These are phyloP conservation scores for Sanghuangporus sanghuang DNA, from an alignment of 1,284 basidiomycete genomes.

Conservation along the genomic window DNA sequence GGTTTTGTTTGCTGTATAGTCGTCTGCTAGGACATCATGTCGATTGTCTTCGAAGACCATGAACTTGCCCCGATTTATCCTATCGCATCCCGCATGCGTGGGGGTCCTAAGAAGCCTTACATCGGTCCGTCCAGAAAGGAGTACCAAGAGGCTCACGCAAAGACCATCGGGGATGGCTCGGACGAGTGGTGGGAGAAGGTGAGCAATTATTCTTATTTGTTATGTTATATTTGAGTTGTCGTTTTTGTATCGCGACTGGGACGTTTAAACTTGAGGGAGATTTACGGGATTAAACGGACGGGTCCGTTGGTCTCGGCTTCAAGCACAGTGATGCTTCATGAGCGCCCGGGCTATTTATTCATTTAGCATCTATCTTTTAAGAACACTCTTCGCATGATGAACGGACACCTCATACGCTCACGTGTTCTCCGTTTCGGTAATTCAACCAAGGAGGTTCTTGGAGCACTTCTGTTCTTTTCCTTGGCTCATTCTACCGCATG, in stretches of 20 bases:
- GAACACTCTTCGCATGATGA: background rate
- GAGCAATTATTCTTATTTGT: slow-evolving; percentile 22
- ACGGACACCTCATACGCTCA: background rate
- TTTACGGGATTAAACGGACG: background rate
- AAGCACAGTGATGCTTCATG: background rate
- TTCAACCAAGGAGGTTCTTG: background rate
- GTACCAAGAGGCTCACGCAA: slow-evolving; percentile 63
- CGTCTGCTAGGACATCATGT: background rate
- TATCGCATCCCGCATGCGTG: slow-evolving; percentile 60
- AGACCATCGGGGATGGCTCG: slow-evolving; percentile 70
- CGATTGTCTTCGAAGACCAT: slow-evolving; percentile 23
- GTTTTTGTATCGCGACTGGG: background rate
- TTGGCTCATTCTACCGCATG: background rate
- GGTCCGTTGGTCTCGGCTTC: background rate
- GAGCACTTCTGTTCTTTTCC: background rate
- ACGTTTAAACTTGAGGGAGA: background rate
- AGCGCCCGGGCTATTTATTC: background rate
- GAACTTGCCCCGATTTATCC: slow-evolving; percentile 44
- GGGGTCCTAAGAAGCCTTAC: slow-evolving; percentile 61
- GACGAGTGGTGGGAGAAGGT: slow-evolving; percentile 89
- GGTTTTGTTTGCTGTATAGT: background rate
- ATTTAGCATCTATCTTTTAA: background rate
- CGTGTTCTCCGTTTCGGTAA: background rate
- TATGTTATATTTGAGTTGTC: background rate
- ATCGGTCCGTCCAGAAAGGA: slow-evolving; percentile 71